Conservation (phyloP, 1,284 basidiomycete species). For the Apiotrichum montevideense region DNA sequence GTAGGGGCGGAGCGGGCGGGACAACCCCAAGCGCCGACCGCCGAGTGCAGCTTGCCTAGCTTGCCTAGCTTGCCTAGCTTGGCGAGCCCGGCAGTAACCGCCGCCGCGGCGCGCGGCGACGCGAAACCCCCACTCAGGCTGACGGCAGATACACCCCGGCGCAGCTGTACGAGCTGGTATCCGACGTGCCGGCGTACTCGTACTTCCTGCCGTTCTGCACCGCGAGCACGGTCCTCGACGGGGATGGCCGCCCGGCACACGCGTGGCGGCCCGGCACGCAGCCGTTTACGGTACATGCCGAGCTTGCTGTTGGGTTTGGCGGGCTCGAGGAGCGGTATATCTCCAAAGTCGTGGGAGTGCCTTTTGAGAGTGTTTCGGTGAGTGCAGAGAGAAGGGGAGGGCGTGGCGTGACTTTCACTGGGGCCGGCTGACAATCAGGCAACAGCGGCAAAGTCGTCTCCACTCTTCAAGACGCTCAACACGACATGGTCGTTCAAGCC, state of each 20-base stretch:
- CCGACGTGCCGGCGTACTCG: slow-evolving; percentile 79
- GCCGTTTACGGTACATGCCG: slow-evolving; percentile 63
- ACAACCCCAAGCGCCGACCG: too few relatives aligned
- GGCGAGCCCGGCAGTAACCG: too few relatives aligned
- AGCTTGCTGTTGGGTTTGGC: slow-evolving; percentile 83
- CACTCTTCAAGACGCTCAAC: slow-evolving; percentile 75
- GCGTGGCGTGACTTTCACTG: too few relatives aligned
- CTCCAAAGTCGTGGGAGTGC: slow-evolving; percentile 72
- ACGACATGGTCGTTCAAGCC: slow-evolving; percentile 56
- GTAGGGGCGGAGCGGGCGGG: too few relatives aligned
- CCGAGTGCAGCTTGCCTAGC: too few relatives aligned
- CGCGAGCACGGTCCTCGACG: slow-evolving; percentile 61
- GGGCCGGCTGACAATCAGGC: slow-evolving; percentile 49
- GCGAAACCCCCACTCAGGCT: not conserved
- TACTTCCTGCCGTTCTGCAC: slow-evolving; percentile 87
- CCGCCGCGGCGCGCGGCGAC: too few relatives aligned
- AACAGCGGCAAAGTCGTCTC: slow-evolving; percentile 66
- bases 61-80: too few relatives aligned
- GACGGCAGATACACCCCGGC: slow-evolving; percentile 59
- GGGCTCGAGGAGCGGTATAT: slow-evolving; percentile 81
- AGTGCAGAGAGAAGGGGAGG: slow-evolving; percentile 25
- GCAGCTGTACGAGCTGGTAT: slow-evolving; percentile 78
- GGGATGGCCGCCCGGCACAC: slow-evolving; percentile 8
- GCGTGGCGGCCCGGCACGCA: slow-evolving; percentile 42
- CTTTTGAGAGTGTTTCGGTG: slow-evolving; percentile 71